phyloP scores from a whole-genome alignment of 202 grass and related monocot species.

The Musa balbisiana region DNA sequence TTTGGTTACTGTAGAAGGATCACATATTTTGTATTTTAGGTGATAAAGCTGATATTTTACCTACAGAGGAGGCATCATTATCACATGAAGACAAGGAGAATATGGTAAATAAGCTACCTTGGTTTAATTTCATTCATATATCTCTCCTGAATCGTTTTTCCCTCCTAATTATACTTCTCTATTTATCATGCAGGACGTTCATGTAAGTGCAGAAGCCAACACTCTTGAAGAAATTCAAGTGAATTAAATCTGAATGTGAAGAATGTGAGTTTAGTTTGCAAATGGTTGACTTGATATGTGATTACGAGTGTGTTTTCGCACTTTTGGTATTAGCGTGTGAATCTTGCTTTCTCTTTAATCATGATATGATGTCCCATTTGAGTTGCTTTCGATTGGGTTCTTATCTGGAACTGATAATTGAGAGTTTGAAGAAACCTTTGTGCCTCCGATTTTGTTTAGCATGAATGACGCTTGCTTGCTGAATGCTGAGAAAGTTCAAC shows the following conservation, averaged over 20 bases:
- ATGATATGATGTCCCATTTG: no score
- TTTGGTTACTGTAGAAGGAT: background rate
- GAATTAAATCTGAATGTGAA: slow-evolving; percentile 43
- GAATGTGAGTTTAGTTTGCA: slow-evolving; percentile 35
- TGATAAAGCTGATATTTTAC: slow-evolving; percentile 34
- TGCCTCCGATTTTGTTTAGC: no score
- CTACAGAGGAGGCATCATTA: slow-evolving; percentile 14
- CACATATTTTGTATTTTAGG: background rate
- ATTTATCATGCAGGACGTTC: slow-evolving; percentile 39
- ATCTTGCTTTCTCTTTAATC: background rate
- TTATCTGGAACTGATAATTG: no score
- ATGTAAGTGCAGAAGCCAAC: slow-evolving; percentile 24
- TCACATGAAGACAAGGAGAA: slow-evolving; percentile 77
- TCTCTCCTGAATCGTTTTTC: background rate
- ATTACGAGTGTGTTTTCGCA: no score
- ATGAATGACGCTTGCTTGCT: no score
- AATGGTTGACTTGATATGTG: background rate
- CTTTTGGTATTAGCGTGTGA: background rate
- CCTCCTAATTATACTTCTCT: background rate
- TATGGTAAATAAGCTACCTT: slow-evolving; percentile 32
- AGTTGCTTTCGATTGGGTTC: no score
- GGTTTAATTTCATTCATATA: no score
- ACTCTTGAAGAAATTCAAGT: slow-evolving; percentile 37
- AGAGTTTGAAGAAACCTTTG: no score
- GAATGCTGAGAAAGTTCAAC: no score